Evolutionary conservation across 441 rosid genomes (phyloP).

Genomic region (Populus hybrid): DNA sequence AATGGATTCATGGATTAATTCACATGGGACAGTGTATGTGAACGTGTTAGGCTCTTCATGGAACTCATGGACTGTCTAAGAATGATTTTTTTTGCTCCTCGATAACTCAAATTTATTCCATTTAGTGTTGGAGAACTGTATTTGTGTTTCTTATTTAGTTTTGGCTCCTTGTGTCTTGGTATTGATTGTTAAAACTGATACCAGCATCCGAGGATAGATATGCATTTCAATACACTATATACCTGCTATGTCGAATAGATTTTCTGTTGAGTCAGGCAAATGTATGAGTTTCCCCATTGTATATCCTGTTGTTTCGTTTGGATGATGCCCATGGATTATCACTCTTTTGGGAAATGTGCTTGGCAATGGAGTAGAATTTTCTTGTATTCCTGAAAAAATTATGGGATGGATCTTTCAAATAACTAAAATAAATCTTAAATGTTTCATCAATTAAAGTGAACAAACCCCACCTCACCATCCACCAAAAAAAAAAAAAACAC

Average conservation of each 20-base stretch:
- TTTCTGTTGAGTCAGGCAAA: conserved; percentile 64
- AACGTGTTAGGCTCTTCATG: background rate
- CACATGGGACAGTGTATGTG: background rate
- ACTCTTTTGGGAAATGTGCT: conserved; percentile 46
- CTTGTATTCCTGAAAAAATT: conserved; percentile 39
- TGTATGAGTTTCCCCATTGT: conserved; percentile 56
- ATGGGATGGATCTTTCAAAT: background rate
- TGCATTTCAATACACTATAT: conserved; percentile 17
- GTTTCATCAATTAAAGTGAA: background rate
- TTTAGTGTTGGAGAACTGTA: background rate
- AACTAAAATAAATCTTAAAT: background rate
- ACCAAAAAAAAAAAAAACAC: background rate
- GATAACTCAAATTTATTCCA: background rate
- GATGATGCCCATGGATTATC: conserved; percentile 69
- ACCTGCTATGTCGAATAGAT: conserved; percentile 76
- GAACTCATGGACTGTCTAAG: background rate
- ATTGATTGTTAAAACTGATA: background rate
- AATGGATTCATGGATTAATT: background rate
- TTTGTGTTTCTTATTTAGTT: no score
- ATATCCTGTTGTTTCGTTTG: conserved; percentile 39
- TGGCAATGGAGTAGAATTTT: conserved; percentile 25
- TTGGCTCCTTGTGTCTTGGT: no score
- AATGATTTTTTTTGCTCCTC: no score
- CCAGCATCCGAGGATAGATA: background rate
- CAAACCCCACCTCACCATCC: background rate